phyloP scores from a whole-genome alignment of 1,139 yeast genomes.

The Debaryomycetaceae sp. region DNA sequence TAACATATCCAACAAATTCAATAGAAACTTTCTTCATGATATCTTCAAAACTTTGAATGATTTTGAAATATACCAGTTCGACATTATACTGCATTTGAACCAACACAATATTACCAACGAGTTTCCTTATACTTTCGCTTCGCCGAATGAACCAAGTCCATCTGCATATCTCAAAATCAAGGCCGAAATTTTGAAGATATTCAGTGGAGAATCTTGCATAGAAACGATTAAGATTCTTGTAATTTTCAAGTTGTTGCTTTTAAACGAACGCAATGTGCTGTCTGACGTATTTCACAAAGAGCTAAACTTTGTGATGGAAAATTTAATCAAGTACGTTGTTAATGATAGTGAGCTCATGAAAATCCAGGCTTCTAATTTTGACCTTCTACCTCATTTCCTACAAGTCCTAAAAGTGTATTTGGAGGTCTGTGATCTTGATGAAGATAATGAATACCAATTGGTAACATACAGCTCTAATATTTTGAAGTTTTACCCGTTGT shows the following conservation, averaged over 20 bases:
- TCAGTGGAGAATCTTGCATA: slow-evolving; percentile 14
- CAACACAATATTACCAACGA: slow-evolving; percentile 1
- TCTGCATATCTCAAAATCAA: slow-evolving; percentile 12
- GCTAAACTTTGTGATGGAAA: slow-evolving; percentile 18
- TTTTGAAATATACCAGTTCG: slow-evolving; percentile 4
- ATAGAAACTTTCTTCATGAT: slow-evolving; percentile 7
- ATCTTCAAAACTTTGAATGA: slow-evolving; percentile 8
- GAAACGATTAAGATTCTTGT: slow-evolving; percentile 20
- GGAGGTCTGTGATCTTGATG: slow-evolving; percentile 17
- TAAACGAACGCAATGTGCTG: slow-evolving; percentile 22
- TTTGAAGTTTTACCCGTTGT: slow-evolving; percentile 26
- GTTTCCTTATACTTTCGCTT: neutral
- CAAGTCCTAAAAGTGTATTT: slow-evolving; percentile 30
- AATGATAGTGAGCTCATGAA: slow-evolving; percentile 25
- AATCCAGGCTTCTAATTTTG: slow-evolving; percentile 32
- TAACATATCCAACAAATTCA: slow-evolving; percentile 6
- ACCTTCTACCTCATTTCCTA: slow-evolving; percentile 32
- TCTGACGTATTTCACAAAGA: slow-evolving; percentile 17
- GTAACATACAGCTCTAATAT: slow-evolving; percentile 22
- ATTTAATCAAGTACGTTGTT: slow-evolving; percentile 19
- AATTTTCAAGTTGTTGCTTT: slow-evolving; percentile 30
- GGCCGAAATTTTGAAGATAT: slow-evolving; percentile 10
- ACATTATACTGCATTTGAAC: slow-evolving; percentile 2
- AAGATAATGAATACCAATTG: slow-evolving; percentile 10
- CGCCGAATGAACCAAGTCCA: neutral